These are phyloP conservation scores for Ophiorrhiza pumila DNA, from an alignment of 257 asterid genomes.

Conservation along the genomic window DNA sequence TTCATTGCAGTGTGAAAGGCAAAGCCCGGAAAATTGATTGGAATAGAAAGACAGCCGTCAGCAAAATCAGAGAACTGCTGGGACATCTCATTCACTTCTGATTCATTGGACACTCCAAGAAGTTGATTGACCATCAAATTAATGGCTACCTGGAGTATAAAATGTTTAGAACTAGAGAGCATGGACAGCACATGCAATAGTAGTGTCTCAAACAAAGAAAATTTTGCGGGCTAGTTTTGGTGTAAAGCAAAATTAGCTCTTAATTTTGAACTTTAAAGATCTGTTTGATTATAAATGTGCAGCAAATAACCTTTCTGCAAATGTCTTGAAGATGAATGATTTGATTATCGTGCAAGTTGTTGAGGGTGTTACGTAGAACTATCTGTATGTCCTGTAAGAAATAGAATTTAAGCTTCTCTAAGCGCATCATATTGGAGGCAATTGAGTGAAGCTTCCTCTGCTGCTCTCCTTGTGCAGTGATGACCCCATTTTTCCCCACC, in stretches of 20 bases:
- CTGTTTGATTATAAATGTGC: background rate
- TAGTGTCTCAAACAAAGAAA: background rate
- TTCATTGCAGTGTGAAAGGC: constrained; percentile 89
- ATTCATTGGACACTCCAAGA: constrained; percentile 70
- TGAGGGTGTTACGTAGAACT: constrained; percentile 40
- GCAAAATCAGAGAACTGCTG: constrained; percentile 76
- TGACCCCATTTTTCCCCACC: constrained; percentile 84
- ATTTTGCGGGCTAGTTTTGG: background rate
- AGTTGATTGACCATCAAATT: constrained; percentile 92
- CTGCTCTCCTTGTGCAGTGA: constrained; percentile 73
- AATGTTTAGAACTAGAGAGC: background rate
- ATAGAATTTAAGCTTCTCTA: constrained; percentile 68
- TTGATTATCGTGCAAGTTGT: constrained; percentile 44
- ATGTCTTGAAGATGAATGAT: constrained; percentile 68
- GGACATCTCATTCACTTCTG: constrained; percentile 79
- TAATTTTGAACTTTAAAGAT: background rate
- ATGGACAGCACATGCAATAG: background rate
- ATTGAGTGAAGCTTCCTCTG: constrained; percentile 77
- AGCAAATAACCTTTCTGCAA: constrained; percentile 62
- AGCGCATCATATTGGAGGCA: constrained; percentile 82
- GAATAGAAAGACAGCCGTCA: constrained; percentile 90
- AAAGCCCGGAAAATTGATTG: constrained; percentile 76
- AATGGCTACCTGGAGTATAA: constrained; percentile 58
- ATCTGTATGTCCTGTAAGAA: constrained; percentile 68
- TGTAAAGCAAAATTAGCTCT: background rate